Evolutionary conservation across 139 green algal species (phyloP), one percentile per base, ranked within the genome.

Genomic region (Haematococcus lacustris): DNA sequence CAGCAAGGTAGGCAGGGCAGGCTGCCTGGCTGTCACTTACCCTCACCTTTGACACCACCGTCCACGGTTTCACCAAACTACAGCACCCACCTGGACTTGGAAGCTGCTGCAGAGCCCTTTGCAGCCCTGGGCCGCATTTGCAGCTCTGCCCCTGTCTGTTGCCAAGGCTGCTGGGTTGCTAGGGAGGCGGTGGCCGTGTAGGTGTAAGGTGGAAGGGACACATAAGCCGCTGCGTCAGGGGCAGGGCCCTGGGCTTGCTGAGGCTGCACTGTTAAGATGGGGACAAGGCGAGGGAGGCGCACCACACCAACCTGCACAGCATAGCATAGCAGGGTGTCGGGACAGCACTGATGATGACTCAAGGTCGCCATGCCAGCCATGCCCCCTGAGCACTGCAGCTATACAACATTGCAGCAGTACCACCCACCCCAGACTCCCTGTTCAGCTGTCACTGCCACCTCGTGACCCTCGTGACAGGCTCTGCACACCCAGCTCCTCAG

Each of bases 211-310:
- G n/a, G n/a, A n/a, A n/a, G n/a, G n/a, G 9, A 50, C 35, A 26
- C 21, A 68, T 33, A n/a, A 34, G 5, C 17, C 53, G 57, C 34
- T 67, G 72, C 57, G 34, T 35, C 62, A 66, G 26, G 51, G 38
- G 32, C 41, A 67, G 38, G 35, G 25, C 34, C 50, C 51, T 63
- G 51, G 3, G 43, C 59, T 63, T 68, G 69, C 69, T 72, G 62
- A 30, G n/a, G 30, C 30, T 57, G 38, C 32, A 66, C 25, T 57
- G 82, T 81, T 37, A 87, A 74, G 43, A 82, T 72, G 9, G 82
- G 82, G 60, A 77, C 25, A 13, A 88, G 77, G 3, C 66, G 50
- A 1, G 79, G 83, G n/a, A 79, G 60, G 33, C 83, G 75, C 34
- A 68, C 63, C 23, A 88, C 83, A 23, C 73, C 79, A 17, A 82